A percentile compares a stretch with the other conserved stretches of the same genome.
phyloP scores from a whole-genome alignment of 1,139 yeast species.

The Kodamaea ohmeri region DNA sequence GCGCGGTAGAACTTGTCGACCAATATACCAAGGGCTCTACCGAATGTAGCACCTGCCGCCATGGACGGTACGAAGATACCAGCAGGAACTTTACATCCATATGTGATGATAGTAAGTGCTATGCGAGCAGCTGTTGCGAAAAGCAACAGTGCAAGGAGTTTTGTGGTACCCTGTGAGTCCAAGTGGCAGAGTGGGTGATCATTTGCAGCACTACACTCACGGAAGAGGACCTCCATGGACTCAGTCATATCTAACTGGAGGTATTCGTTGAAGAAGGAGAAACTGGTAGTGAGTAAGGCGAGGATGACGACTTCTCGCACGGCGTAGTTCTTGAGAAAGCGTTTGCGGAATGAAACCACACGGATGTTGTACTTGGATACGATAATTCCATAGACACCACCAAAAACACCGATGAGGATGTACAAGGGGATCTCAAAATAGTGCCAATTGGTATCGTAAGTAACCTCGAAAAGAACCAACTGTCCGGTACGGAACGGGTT shows the following conservation, averaged over 20 bases:
- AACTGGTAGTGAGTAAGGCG: slow-evolving; percentile 66
- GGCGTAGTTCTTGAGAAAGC: slow-evolving; percentile 55
- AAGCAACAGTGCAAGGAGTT: slow-evolving; percentile 47
- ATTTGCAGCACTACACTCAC: slow-evolving; percentile 64
- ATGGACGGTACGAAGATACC: slow-evolving; percentile 95
- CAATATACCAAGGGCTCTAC: slow-evolving; percentile 74
- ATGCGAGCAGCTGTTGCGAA: slow-evolving; percentile 75
- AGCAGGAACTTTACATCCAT: slow-evolving; percentile 91
- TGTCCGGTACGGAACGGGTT: slow-evolving; percentile 96
- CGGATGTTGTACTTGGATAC: slow-evolving; percentile 77
- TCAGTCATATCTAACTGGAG: slow-evolving; percentile 91
- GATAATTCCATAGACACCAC: slow-evolving; percentile 85
- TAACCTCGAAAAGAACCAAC: slow-evolving; percentile 85
- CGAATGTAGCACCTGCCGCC: slow-evolving; percentile 96
- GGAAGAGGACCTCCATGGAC: slow-evolving; percentile 84
- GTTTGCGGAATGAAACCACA: slow-evolving; percentile 76
- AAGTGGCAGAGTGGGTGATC: slow-evolving; percentile 49
- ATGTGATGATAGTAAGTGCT: slow-evolving; percentile 72
- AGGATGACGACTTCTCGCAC: slow-evolving; percentile 69
- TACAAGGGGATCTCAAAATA: slow-evolving; percentile 81
- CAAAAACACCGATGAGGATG: slow-evolving; percentile 78
- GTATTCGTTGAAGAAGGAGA: slow-evolving; percentile 83
- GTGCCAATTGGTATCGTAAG: slow-evolving; percentile 84
- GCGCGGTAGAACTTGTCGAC: slow-evolving; percentile 56
- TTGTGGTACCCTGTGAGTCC: slow-evolving; percentile 28